phyloP scores from a whole-genome alignment of 2,329 filamentous ascomycete genomes.

The Hypoxylon sp. region DNA sequence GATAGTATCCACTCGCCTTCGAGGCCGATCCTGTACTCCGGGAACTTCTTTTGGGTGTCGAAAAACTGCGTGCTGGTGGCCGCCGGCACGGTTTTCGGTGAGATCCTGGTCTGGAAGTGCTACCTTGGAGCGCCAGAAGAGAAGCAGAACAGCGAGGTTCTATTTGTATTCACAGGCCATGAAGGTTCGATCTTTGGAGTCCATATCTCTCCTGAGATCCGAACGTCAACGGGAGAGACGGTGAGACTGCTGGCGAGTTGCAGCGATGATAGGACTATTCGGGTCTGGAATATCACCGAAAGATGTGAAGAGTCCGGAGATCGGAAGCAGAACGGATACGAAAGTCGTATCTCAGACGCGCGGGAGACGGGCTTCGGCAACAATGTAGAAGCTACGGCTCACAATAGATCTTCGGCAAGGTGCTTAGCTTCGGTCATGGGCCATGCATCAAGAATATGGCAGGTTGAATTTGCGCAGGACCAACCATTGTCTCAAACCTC shows the following conservation, averaged over 20 bases:
- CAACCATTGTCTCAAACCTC: slow-evolving; percentile 41
- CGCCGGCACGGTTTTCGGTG: slow-evolving; percentile 93
- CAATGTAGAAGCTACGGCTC: slow-evolving; percentile 51
- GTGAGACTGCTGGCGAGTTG: slow-evolving; percentile 86
- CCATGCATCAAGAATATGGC: slow-evolving; percentile 92
- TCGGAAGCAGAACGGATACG: slow-evolving; percentile 52
- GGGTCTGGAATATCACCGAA: slow-evolving; percentile 86
- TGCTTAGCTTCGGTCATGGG: slow-evolving; percentile 83
- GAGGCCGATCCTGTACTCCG: slow-evolving; percentile 89
- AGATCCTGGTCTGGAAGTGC: slow-evolving; percentile 91
- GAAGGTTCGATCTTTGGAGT: slow-evolving; percentile 96
- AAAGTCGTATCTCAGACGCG: slow-evolving; percentile 53
- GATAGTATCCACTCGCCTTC: slow-evolving; percentile 74
- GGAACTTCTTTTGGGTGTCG: slow-evolving; percentile 77
- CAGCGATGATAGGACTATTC: slow-evolving; percentile 92
- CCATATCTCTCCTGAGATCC: slow-evolving; percentile 75
- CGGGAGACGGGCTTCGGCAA: slow-evolving; percentile 76
- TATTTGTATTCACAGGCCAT: slow-evolving; percentile 76
- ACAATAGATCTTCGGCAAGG: slow-evolving; percentile 54
- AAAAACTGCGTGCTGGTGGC: slow-evolving; percentile 77
- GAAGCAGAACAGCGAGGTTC: slow-evolving; percentile 58
- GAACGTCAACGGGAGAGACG: slow-evolving; percentile 55
- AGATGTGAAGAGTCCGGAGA: slow-evolving; percentile 54
- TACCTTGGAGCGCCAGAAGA: slow-evolving; percentile 52
- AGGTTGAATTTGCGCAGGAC: slow-evolving; percentile 74